Evolutionary conservation across 1,139 yeast genomes (phyloP).

Genomic region (Geotrichum cucujoidarum): DNA sequence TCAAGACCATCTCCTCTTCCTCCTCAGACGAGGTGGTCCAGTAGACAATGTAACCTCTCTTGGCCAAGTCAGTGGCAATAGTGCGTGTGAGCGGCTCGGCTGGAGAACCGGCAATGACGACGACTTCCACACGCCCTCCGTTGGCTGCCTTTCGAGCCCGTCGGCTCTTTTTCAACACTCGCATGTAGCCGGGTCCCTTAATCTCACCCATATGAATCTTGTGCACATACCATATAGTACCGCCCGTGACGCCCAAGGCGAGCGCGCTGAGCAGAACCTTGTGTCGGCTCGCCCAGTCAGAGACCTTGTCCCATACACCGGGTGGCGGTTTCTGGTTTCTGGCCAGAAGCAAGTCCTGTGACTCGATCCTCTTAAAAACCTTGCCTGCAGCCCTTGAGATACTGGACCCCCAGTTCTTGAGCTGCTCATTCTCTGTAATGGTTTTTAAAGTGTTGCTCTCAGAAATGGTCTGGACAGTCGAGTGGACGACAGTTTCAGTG

Average conservation of each 20-base stretch:
- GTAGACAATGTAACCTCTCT: constrained; percentile 75
- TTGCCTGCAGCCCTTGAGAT: constrained; percentile 10
- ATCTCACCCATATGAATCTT: constrained; percentile 17
- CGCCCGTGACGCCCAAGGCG: constrained; percentile 26
- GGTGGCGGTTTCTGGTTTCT: background rate
- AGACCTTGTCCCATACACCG: background rate
- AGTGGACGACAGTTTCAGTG: constrained; percentile 24
- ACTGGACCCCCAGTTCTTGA: constrained; percentile 10
- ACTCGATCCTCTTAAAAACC: constrained; percentile 8
- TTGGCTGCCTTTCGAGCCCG: constrained; percentile 59
- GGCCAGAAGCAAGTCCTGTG: background rate
- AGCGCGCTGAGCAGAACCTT: constrained; percentile 27
- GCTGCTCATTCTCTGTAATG: constrained; percentile 16
- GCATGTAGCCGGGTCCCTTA: constrained; percentile 18
- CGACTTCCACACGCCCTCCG: constrained; percentile 73
- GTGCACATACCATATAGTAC: constrained; percentile 26
- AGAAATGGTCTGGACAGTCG: constrained; percentile 26
- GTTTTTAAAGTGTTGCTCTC: constrained; percentile 23
- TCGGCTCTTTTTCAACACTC: constrained; percentile 33
- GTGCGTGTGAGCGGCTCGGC: constrained; percentile 68
- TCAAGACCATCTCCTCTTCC: constrained; percentile 55
- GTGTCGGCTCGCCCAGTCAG: constrained; percentile 30
- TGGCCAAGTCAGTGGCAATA: constrained; percentile 68
- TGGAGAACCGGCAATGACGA: constrained; percentile 71
- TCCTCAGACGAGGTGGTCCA: constrained; percentile 63